Evolutionary conservation across 257 asterid species (phyloP).

Genomic region (Solanum pinnatisectum): DNA sequence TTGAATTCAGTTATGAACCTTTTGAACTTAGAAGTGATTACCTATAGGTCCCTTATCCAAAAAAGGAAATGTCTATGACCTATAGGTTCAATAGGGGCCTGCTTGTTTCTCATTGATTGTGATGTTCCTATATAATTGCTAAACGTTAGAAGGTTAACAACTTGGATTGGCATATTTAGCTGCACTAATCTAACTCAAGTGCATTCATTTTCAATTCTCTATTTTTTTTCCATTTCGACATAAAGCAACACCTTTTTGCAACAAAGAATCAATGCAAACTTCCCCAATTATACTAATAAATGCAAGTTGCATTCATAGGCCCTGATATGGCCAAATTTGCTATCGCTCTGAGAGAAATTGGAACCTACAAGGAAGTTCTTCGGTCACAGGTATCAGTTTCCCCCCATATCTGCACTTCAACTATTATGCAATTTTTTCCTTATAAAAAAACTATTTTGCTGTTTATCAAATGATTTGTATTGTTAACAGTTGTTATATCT

Average conservation of each 20-base stretch:
- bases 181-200: not conserved
- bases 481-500: not conserved
- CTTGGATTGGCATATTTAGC: not conserved
- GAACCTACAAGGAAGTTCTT: slow-evolving; percentile 89
- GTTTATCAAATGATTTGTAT: not conserved
- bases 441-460: not conserved
- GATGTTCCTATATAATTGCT: not conserved
- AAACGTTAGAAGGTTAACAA: not conserved
- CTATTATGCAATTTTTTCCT: not conserved
- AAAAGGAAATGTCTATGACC: not conserved
- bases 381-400: slow-evolving; percentile 60
- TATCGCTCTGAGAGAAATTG: slow-evolving; percentile 81
- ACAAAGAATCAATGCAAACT: not conserved
- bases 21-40: not conserved
- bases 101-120: not conserved
- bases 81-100: not conserved
- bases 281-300: slow-evolving; percentile 10
- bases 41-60: not conserved
- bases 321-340: slow-evolving; percentile 90
- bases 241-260: not conserved
- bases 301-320: slow-evolving; percentile 37
- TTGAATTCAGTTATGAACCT: not conserved
- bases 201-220: not conserved
- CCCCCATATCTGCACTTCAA: not conserved
- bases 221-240: not conserved